Percentiles rank a stretch among this genome's conserved stretches.
These are phyloP conservation scores for Breynia disticha DNA, from an alignment of 441 rosid species.

Conservation along the genomic window DNA sequence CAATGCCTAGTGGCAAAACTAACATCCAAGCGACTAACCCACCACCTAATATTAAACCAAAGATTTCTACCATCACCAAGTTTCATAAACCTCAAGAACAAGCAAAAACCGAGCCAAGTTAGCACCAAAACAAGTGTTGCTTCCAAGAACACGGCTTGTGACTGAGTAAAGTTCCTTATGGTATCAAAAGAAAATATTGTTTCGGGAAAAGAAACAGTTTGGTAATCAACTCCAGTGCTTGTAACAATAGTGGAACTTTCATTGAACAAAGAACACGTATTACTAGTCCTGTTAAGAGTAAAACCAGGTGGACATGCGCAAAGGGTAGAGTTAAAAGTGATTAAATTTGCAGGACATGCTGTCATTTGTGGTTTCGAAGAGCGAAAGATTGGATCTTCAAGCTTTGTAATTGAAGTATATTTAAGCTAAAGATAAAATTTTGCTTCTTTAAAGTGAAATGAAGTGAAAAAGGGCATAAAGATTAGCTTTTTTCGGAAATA, in stretches of 20 bases:
- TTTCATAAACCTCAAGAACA: conserved; percentile 64
- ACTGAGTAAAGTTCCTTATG: conserved; percentile 70
- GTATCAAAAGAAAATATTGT: conserved; percentile 66
- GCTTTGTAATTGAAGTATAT: not conserved
- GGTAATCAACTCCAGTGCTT: conserved; percentile 42
- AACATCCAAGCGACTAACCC: conserved; percentile 83
- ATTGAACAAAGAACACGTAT: conserved; percentile 34
- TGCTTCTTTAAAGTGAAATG: not conserved
- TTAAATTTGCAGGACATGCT: conserved; percentile 45
- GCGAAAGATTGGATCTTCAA: not conserved
- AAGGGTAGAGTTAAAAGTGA: conserved; percentile 49
- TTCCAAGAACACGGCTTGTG: conserved; percentile 92
- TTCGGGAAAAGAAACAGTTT: conserved; percentile 41
- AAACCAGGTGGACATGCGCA: conserved; percentile 71
- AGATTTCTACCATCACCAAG: conserved; percentile 58
- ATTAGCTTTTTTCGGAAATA: no score
- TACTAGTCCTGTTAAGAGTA: conserved; percentile 35
- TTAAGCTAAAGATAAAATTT: not conserved
- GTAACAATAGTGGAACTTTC: conserved; percentile 30
- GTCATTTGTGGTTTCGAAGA: conserved; percentile 11
- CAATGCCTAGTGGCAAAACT: conserved; percentile 95
- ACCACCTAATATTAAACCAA: conserved; percentile 87
- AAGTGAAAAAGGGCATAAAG: no score
- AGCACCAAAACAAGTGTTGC: conserved; percentile 65
- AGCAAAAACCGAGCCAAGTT: conserved; percentile 72